Conservation (phyloP, 2,329 filamentous ascomycete genomes). For the Podosphaera fusca region DNA sequence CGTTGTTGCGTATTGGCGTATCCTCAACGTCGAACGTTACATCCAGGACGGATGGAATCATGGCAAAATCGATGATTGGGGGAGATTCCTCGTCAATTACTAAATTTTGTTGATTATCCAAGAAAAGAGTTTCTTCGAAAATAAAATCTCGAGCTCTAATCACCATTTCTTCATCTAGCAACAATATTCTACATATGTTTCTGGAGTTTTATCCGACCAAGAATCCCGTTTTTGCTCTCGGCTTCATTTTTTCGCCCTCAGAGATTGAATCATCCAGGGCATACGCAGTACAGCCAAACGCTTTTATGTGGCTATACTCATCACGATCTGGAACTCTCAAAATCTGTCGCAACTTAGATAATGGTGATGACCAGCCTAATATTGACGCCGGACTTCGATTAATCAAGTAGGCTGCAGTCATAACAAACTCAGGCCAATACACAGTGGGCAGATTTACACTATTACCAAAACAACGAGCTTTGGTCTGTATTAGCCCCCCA, state of each 20-base stretch:
- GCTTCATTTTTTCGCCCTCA: no score
- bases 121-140: not conserved
- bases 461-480: not conserved
- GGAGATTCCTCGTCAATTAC: not conserved
- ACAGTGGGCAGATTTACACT: not conserved
- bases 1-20: not conserved
- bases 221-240: not conserved
- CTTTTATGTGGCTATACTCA: no score
- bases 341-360: no score
- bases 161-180: not conserved
- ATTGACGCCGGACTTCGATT: no score
- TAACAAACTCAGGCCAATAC: not conserved
- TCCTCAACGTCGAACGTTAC: not conserved
- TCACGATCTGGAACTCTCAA: no score
- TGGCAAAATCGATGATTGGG: not conserved
- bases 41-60: not conserved
- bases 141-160: not conserved
- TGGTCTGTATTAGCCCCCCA: not conserved
- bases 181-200: not conserved
- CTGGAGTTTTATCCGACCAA: not conserved
- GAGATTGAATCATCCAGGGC: no score
- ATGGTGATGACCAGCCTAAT: no score
- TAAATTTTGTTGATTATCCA: not conserved
- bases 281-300: no score
- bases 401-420: not conserved